Conservation (phyloP, 148 eudicot species). For the Dysphania ambrosioides region DNA sequence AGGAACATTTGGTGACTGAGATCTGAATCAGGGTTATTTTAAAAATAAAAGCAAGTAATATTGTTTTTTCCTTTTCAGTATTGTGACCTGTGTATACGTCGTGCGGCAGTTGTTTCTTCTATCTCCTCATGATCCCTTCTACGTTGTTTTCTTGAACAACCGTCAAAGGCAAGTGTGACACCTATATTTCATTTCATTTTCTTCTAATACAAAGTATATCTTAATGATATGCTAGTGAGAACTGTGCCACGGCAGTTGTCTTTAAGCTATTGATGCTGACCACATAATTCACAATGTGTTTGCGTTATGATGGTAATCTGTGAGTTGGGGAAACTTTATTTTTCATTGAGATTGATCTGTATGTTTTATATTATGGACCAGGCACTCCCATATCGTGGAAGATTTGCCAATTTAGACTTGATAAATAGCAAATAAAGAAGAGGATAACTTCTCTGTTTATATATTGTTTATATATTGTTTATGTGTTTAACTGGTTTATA, state of each 20-base stretch:
- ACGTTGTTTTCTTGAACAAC: conserved; percentile 52
- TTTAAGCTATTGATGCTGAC: neutral
- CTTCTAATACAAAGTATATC: neutral
- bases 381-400: neutral
- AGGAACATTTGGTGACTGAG: neutral
- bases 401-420: neutral
- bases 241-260: neutral
- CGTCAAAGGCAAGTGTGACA: conserved; percentile 55
- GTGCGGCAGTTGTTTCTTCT: conserved; percentile 53
- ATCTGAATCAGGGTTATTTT: neutral
- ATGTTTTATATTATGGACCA: neutral
- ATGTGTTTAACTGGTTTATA: no score
- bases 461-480: no score
- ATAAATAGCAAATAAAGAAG: neutral
- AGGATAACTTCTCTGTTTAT: neutral
- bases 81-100: conserved; percentile 60
- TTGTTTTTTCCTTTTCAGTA: conserved; percentile 39
- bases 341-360: neutral
- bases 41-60: neutral
- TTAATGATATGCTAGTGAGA: conserved; percentile 1
- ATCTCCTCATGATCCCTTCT: conserved; percentile 47
- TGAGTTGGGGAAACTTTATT: neutral
- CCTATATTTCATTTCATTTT: neutral
- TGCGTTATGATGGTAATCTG: neutral
- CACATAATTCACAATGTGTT: neutral